These are phyloP conservation scores for Anthoceros angustus DNA, from an alignment of 225 moss, liverwort and hornwort species.

Conservation along the genomic window DNA sequence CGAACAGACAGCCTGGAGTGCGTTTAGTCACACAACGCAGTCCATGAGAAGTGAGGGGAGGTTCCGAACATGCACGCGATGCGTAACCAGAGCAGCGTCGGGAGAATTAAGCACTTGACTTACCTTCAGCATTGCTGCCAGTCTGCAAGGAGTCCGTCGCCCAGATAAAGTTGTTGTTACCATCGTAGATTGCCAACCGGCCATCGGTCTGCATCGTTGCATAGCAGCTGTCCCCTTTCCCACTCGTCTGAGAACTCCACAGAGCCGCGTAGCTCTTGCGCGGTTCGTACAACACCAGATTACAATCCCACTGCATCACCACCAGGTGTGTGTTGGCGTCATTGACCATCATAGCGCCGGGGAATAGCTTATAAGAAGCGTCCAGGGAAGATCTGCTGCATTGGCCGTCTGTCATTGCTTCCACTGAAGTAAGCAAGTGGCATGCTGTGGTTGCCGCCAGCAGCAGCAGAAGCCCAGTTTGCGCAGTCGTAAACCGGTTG, in stretches of 20 bases:
- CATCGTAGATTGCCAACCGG: slow-evolving; percentile 24
- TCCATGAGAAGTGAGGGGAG: slow-evolving; percentile 13
- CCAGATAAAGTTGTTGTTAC: slow-evolving; percentile 10
- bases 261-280: slow-evolving; percentile 20
- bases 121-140: neutral
- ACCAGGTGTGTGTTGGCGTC: slow-evolving; percentile 14
- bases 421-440: neutral
- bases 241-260: slow-evolving; percentile 29
- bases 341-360: neutral
- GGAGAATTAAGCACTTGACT: neutral
- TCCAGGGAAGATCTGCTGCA: neutral
- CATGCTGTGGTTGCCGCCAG: neutral
- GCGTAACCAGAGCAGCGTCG: neutral
- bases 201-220: slow-evolving; percentile 24
- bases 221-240: slow-evolving; percentile 27
- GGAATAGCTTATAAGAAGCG: neutral
- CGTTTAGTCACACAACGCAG: neutral
- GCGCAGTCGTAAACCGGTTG: neutral
- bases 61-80: slow-evolving; percentile 17
- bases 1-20: slow-evolving; percentile 8
- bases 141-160: neutral
- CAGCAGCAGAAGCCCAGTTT: neutral
- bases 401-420: neutral
- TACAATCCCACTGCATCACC: slow-evolving; percentile 30
- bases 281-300: slow-evolving; percentile 30